Evolutionary conservation across 192 early-diverging fungal species (phyloP).

Genomic region (Coemansia sp.): DNA sequence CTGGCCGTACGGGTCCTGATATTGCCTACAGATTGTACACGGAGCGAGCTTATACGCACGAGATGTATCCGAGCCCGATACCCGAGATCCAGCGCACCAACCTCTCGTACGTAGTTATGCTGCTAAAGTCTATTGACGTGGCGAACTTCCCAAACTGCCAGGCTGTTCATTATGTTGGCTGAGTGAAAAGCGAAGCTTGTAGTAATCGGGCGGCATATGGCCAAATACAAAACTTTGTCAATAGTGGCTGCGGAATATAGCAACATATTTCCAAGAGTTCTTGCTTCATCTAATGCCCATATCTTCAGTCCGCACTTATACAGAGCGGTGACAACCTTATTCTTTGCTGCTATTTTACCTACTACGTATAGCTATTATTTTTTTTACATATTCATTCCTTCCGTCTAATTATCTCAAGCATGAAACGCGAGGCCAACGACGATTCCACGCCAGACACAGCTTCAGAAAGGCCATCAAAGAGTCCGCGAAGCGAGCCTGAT

Average conservation of each 20-base stretch:
- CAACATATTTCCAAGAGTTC: no score
- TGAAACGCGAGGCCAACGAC: background rate
- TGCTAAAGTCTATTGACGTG: conserved; percentile 95
- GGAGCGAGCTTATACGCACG: conserved; percentile 86
- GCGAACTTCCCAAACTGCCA: conserved; percentile 60
- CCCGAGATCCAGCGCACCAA: conserved; percentile 99
- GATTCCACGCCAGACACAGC: background rate
- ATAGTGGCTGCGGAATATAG: no score
- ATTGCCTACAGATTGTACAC: conserved; percentile 97
- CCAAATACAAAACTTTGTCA: no score
- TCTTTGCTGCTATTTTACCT: background rate
- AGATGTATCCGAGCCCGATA: conserved; percentile 92
- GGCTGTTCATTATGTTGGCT: no score
- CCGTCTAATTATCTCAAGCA: background rate
- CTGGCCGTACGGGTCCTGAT: conserved; percentile 94
- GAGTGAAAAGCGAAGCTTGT: no score
- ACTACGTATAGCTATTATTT: background rate
- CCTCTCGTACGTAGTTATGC: conserved; percentile 88
- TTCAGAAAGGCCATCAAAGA: conserved; percentile 1
- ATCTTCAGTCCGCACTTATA: background rate
- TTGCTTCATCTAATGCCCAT: background rate
- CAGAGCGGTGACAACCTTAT: background rate
- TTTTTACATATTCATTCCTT: background rate
- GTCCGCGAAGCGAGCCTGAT: background rate
- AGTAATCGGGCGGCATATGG: no score